Base-by-base conservation (phyloP, 257 asterid species). In the Solanum etuberosum region DNA sequence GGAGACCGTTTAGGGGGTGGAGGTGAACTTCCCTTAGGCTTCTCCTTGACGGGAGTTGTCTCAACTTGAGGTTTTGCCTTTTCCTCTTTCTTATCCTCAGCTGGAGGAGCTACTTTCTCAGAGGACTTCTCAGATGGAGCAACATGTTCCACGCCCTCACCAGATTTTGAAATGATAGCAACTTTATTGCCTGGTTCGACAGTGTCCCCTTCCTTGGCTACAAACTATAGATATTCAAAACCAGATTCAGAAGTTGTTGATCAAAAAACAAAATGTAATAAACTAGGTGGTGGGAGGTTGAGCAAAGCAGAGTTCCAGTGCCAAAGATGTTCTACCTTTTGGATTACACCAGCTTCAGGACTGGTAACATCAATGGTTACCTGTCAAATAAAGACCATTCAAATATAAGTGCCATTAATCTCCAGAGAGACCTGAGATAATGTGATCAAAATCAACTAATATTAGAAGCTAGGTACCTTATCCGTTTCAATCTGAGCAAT, bases 401-500 rank as follows among this genome's bases (percentile, higher is more conserved):
- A 84, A 90, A 32, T 51, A 40, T 38, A 76, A 65, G 54, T 9
- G 43, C 8, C 48, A 48, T 61, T n/a, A 74, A 61, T 80, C 89
- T 46, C 83, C 20, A 21, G 34, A 18, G 48, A 86, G 81, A 31
- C 20, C 63, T 34, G 32, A 48, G 86, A 68, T 34, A 85, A 23
- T 38, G 51, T 54, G 63, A 37, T 70, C 32, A 16, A 48, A 35
- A 42, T 77, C 51, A 15, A 91, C 40, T 37, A 67, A 76, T 11
- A 48, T 40, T 31, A 31, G 34, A 71, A 32, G 38, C 18, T 18
- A 54, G 74, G 86, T 93, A 96, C 99, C 98, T 97, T 97, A 90
- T 97, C 99, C 7, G 99, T 97, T 97, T 97, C 99, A 87, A 97
- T 91, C 91, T 96, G 99, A 67, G 99, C 99, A 91, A 97, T 97